These are phyloP conservation scores for Striga hermonthica DNA, from an alignment of 305 asterid genomes.

Conservation along the genomic window DNA sequence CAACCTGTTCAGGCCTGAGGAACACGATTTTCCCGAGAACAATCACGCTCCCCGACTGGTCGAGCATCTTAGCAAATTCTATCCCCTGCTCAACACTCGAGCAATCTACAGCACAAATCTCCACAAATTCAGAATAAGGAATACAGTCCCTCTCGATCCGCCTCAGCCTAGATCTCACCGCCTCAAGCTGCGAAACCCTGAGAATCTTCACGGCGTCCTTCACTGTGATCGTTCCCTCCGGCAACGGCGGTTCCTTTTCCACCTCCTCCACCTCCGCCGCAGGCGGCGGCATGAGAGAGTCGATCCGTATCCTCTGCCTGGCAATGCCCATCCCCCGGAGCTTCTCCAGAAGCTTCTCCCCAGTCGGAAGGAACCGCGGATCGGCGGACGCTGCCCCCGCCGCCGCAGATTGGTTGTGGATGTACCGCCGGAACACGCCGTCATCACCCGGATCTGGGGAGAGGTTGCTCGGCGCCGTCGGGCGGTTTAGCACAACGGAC, in stretches of 20 bases:
- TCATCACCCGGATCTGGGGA: slow-evolving; percentile 42
- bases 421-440: slow-evolving; percentile 43
- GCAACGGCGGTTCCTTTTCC: slow-evolving; percentile 20
- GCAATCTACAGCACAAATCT: slow-evolving; percentile 54
- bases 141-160: slow-evolving; percentile 45
- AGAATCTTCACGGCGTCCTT: slow-evolving; percentile 68
- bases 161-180: slow-evolving; percentile 59
- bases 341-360: slow-evolving; percentile 56
- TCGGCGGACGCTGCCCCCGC: slow-evolving; percentile 26
- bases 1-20: slow-evolving; percentile 81
- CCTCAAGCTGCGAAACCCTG: slow-evolving; percentile 64
- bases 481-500: slow-evolving; percentile 28
- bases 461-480: slow-evolving; percentile 30
- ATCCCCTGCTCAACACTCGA: slow-evolving; percentile 45
- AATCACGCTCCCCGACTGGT: slow-evolving; percentile 76
- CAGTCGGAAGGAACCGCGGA: slow-evolving; percentile 42
- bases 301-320: slow-evolving; percentile 54
- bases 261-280: slow-evolving; percentile 28
- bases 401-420: slow-evolving; percentile 42
- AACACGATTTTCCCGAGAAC: slow-evolving; percentile 70
- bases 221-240: slow-evolving; percentile 46
- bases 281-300: slow-evolving; percentile 36
- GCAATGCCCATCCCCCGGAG: slow-evolving; percentile 65
- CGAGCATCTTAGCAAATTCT: slow-evolving; percentile 68
- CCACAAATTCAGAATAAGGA: slow-evolving; percentile 49